Percentiles rank a stretch among this genome's conserved stretches.
Evolutionary conservation across 768 basidiomycete species (phyloP).

Genomic region (Mycena sanguinolenta): DNA sequence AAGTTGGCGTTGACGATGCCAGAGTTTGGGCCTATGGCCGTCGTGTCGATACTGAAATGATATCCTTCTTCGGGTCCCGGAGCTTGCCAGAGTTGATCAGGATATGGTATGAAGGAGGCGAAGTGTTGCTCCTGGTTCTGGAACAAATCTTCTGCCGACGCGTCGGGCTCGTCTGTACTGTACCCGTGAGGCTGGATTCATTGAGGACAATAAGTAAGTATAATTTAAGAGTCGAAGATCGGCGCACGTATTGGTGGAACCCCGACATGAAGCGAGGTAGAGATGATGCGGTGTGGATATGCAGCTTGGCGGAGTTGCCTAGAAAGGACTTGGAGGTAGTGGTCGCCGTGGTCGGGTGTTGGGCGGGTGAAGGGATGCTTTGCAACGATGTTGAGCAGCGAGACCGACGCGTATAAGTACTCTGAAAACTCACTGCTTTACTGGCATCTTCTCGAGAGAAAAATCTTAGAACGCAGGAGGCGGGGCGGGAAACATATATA

Average conservation of each 20-base stretch:
- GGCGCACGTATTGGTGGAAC: constrained; percentile 35
- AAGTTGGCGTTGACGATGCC: constrained; percentile 22
- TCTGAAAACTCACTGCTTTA: constrained; percentile 30
- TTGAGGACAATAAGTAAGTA: constrained; percentile 18
- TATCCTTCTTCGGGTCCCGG: constrained; percentile 26
- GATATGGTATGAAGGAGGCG: constrained; percentile 23
- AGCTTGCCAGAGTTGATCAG: constrained; percentile 27
- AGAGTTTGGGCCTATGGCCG: constrained; percentile 18
- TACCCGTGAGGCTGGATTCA: constrained; percentile 30
- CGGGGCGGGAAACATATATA: constrained; percentile 18
- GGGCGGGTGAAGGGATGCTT: constrained; percentile 18
- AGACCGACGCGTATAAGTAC: constrained; percentile 27
- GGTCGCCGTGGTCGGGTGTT: constrained; percentile 4
- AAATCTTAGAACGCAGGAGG: constrained; percentile 1
- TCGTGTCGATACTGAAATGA: constrained; percentile 29
- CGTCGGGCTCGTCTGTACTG: constrained; percentile 25
- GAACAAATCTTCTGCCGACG: constrained; percentile 28
- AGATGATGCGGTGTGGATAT: constrained; percentile 31
- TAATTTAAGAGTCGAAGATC: neutral
- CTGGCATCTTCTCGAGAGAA: constrained; percentile 28
- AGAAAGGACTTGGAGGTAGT: constrained; percentile 26
- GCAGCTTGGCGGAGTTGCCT: constrained; percentile 36
- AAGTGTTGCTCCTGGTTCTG: constrained; percentile 19
- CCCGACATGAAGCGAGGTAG: constrained; percentile 40
- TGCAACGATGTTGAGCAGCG: constrained; percentile 31